Evolutionary conservation across 2,329 filamentous ascomycete species (phyloP).

Genomic region (Fusarium sp.): DNA sequence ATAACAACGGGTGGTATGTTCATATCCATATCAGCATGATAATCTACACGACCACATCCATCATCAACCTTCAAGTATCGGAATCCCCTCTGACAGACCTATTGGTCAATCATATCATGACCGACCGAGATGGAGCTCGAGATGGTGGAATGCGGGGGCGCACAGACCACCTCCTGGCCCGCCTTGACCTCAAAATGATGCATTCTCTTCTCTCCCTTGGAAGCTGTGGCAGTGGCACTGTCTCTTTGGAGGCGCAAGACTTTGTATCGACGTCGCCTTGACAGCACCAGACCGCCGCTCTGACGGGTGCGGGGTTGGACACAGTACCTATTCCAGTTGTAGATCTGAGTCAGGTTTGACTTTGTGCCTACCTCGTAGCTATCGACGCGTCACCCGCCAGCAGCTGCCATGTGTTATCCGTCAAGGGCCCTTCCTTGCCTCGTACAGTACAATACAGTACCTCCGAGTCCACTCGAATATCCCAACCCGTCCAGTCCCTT

Average conservation of each 20-base stretch:
- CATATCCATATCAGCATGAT: background rate
- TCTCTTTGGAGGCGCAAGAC: background rate
- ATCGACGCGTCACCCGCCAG: background rate
- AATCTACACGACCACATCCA: background rate
- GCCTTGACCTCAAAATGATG: constrained; percentile 1
- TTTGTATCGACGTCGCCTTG: background rate
- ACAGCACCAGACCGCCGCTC: background rate
- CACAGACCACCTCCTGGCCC: background rate
- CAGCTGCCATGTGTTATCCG: background rate
- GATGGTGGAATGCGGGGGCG: background rate
- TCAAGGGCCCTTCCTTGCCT: background rate
- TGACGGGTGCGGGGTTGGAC: background rate
- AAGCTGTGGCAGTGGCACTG: background rate
- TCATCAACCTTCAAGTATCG: background rate
- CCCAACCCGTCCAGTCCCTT: background rate
- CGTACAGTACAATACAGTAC: background rate
- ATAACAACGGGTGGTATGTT: background rate
- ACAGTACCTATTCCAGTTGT: background rate
- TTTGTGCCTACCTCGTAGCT: background rate
- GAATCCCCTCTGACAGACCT: background rate
- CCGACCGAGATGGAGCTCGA: background rate
- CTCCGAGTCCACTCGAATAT: background rate
- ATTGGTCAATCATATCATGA: background rate
- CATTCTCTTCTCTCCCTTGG: background rate
- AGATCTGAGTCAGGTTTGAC: background rate